Conservation (phyloP, 495 filamentous ascomycete genomes). For the Hypoxylon lienhwacheense region DNA sequence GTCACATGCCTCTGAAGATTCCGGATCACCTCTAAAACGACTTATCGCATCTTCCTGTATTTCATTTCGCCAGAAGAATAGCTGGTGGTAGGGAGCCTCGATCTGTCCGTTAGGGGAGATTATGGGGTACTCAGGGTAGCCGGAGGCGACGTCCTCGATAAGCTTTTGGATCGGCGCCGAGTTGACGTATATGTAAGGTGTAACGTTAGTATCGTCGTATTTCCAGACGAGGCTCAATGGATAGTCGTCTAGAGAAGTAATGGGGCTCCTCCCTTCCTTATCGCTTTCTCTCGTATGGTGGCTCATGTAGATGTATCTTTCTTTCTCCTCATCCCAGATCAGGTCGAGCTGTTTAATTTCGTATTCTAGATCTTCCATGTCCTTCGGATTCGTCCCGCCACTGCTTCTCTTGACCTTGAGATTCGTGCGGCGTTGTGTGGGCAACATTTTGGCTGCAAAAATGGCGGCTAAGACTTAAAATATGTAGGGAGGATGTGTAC, state of each 20-base stretch:
- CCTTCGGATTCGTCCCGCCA: too few species aligned
- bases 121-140: slow-evolving; percentile 39
- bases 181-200: slow-evolving; percentile 39
- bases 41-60: slow-evolving; percentile 32
- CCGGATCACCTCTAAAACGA: slow-evolving; percentile 38
- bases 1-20: slow-evolving; percentile 33
- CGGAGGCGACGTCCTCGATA: slow-evolving; percentile 36
- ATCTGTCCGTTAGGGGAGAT: slow-evolving; percentile 40
- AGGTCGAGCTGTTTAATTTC: slow-evolving; percentile 46
- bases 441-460: too few species aligned
- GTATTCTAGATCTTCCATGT: slow-evolving; percentile 42
- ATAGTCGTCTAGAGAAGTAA: too few species aligned
- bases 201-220: slow-evolving; percentile 31
- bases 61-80: slow-evolving; percentile 40
- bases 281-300: slow-evolving; percentile 37
- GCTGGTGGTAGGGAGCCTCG: slow-evolving; percentile 35
- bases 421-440: too few species aligned
- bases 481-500: too few species aligned
- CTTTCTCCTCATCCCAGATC: slow-evolving; percentile 35
- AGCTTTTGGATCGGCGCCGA: slow-evolving; percentile 39
- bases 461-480: too few species aligned
- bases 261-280: too few species aligned
- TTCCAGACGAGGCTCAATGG: slow-evolving; percentile 38
- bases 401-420: too few species aligned
- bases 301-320: slow-evolving; percentile 37